Evolutionary conservation across 306 rosid genomes (phyloP).

Genomic region (Alnus rubra): DNA sequence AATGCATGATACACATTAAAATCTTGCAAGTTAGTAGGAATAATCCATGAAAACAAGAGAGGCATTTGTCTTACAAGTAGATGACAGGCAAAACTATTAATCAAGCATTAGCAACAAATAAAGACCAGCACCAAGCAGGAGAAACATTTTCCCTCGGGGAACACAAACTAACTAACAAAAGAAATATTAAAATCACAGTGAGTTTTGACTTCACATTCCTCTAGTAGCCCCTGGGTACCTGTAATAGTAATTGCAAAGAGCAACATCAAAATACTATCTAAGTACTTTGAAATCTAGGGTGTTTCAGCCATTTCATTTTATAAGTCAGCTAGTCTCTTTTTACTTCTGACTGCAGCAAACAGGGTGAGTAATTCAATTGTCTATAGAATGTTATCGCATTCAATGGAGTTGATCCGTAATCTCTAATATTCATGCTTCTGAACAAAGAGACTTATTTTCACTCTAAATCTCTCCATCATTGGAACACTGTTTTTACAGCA

Average conservation of each 20-base stretch:
- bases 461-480: neutral
- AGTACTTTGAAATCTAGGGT: neutral
- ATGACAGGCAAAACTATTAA: neutral
- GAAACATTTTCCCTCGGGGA: neutral
- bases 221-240: neutral
- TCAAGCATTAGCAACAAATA: neutral
- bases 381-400: neutral
- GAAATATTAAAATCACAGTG: neutral
- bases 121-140: neutral
- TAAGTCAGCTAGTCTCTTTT: neutral
- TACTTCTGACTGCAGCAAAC: neutral
- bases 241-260: neutral
- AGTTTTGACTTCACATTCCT: neutral
- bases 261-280: neutral
- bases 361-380: too few relatives aligned
- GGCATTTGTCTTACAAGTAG: too few relatives aligned
- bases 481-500: neutral
- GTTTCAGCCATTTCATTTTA: neutral
- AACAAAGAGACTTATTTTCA: neutral
- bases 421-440: neutral
- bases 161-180: neutral
- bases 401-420: neutral
- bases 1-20: neutral
- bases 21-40: neutral
- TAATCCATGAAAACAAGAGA: neutral